phyloP scores from a whole-genome alignment of 2,329 filamentous ascomycete species.

The Fusarium miscanthi region DNA sequence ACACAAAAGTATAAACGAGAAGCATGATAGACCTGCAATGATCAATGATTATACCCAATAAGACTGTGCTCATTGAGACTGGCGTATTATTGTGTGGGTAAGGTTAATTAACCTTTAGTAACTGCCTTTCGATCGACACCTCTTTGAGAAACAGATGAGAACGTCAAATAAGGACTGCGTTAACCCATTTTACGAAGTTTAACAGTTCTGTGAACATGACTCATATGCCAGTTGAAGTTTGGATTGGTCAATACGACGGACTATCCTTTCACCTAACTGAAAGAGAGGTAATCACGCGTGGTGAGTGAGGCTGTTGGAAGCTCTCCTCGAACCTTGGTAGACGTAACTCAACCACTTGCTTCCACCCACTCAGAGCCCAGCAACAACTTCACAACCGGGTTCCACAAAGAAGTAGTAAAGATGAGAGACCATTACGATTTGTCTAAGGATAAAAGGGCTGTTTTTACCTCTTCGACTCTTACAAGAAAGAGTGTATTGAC shows the following conservation, averaged over 20 bases:
- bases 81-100: no score
- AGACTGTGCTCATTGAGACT: not conserved
- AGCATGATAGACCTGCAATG: slow-evolving; percentile 34
- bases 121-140: not conserved
- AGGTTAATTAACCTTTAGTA: not conserved
- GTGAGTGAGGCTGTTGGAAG: not conserved
- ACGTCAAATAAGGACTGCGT: not conserved
- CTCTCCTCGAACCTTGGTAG: not conserved
- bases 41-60: slow-evolving; percentile 21
- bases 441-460: not conserved
- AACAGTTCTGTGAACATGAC: fast-evolving
- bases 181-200: not conserved
- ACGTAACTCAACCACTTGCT: not conserved
- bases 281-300: not conserved
- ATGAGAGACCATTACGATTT: not conserved
- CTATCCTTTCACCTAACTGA: not conserved
- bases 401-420: not conserved
- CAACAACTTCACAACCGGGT: not conserved
- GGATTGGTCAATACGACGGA: not conserved
- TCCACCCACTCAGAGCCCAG: not conserved
- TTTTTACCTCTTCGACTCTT: not conserved
- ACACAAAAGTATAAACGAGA: slow-evolving; percentile 11
- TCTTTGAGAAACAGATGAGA: not conserved
- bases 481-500: not conserved
- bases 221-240: no score